These are phyloP conservation scores for Elaeis oleifera DNA, from an alignment of 202 grass and related monocot genomes.

Conservation along the genomic window DNA sequence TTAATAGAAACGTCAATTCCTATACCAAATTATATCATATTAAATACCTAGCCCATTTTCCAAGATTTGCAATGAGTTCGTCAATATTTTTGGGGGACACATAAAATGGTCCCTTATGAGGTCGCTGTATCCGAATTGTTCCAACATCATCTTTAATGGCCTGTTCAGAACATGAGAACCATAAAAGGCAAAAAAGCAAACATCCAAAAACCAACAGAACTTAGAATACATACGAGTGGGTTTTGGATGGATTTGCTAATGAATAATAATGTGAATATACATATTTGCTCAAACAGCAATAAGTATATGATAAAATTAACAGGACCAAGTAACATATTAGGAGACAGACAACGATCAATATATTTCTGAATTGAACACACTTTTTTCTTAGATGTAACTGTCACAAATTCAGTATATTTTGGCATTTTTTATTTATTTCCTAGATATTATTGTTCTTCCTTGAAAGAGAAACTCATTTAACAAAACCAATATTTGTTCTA, in stretches of 20 bases:
- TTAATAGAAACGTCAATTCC: background rate
- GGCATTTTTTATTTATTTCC: no score
- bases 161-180: constrained; percentile 36
- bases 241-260: no score
- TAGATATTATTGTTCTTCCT: background rate
- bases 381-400: no score
- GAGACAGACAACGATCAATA: background rate
- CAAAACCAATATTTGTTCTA: background rate
- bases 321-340: constrained; percentile 5
- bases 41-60: constrained; percentile 87
- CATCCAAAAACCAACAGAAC: no score
- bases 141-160: constrained; percentile 94
- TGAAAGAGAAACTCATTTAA: background rate
- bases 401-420: no score
- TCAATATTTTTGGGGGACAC: constrained; percentile 76
- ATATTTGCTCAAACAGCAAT: constrained; percentile 3
- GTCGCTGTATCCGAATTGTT: constrained; percentile 73
- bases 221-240: no score
- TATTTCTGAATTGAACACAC: no score
- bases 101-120: constrained; percentile 95
- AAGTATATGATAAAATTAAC: constrained; percentile 10
- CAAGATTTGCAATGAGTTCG: constrained; percentile 82
- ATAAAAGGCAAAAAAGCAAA: constrained; percentile 18
- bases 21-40: background rate
- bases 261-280: background rate